Conservation (phyloP, 164 flowering plant genomes). For the Kalanchoe fedtschenkoi region DNA sequence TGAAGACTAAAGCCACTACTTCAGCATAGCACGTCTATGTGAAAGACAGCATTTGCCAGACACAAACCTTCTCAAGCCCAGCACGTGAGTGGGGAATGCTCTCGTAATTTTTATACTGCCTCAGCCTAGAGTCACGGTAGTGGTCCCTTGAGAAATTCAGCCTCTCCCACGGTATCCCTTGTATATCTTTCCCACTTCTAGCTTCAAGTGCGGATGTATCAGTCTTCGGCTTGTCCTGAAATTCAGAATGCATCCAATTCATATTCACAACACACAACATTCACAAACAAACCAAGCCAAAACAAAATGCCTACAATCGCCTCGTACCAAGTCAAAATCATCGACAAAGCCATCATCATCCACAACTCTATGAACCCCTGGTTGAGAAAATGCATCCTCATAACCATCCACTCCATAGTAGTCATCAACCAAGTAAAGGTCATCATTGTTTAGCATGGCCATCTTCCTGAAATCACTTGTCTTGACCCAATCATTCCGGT, state of each 20-base stretch:
- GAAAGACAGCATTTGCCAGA: background rate
- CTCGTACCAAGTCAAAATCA: conserved; percentile 35
- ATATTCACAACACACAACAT: background rate
- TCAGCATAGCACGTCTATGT: too few species aligned
- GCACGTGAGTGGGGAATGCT: conserved; percentile 34
- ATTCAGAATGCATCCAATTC: background rate
- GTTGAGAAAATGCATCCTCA: conserved; percentile 26
- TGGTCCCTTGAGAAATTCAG: conserved; percentile 57
- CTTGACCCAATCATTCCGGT: background rate
- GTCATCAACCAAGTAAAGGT: conserved; percentile 44
- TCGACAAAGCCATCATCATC: conserved; percentile 48
- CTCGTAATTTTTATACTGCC: conserved; percentile 69
- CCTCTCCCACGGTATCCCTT: conserved; percentile 93
- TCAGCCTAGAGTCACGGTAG: conserved; percentile 72
- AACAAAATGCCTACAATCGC: background rate
- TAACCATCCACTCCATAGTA: conserved; percentile 36
- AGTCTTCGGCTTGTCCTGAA: conserved; percentile 44
- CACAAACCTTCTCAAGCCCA: conserved; percentile 49
- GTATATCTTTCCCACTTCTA: conserved; percentile 86
- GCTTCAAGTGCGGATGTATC: conserved; percentile 87
- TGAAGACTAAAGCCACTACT: background rate
- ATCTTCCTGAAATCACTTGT: conserved; percentile 18
- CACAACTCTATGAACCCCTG: conserved; percentile 12
- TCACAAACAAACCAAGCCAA: background rate
- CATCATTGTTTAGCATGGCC: conserved; percentile 42